Base-by-base conservation (phyloP, 2,329 filamentous ascomycete species). In the Pestalotiopsis sp. region DNA sequence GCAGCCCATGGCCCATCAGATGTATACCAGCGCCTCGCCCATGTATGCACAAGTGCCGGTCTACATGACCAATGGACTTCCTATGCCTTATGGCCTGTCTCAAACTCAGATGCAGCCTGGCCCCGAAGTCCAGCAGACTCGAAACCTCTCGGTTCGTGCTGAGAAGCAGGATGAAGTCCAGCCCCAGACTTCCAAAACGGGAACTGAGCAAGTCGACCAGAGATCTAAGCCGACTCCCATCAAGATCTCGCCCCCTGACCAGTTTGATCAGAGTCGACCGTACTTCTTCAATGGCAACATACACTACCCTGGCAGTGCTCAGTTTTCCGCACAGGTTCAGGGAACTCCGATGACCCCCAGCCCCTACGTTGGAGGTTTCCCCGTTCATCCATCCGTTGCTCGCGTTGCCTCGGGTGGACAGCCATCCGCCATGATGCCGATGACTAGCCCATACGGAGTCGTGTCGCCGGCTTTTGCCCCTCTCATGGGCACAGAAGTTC, bases 221-320 rank as follows among this genome's bases (percentile, higher is more conserved):
- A 81, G 78, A 65, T 64, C 74, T 20, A 78, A 74, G 60, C 73
- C 77, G 17, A 72, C 77, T 38, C 69, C 76, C 39, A 77, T 79
- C 41, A 77, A 75, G 55, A 74, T 82, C 52, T 79, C 83, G 1
- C 78, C 81, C 12, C 79, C 82, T 0, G 83, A 84, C 20, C 81
- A 84, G 65, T 82, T 85, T 67, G 85, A 88, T 65, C 80, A 78
- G 31, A 80, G 73, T 39, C 81, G 82, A 45, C 83, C 85, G 1
- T 85, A 83, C 71, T 77, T 80, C 68, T 78, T 77, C 73, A 84
- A 86, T 64, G 82, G 83, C 0, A 83, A 85, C 65, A 79, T 83
- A 77, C 74, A 83, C 71, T 79, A 83, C 69, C 81, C 81, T 2
- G 6, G 70, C n/a, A 61, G 71, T 67, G 73, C 68, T 61, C 69